Base-by-base conservation (phyloP, 1,284 basidiomycete species). In the Apiotrichum siamense region DNA sequence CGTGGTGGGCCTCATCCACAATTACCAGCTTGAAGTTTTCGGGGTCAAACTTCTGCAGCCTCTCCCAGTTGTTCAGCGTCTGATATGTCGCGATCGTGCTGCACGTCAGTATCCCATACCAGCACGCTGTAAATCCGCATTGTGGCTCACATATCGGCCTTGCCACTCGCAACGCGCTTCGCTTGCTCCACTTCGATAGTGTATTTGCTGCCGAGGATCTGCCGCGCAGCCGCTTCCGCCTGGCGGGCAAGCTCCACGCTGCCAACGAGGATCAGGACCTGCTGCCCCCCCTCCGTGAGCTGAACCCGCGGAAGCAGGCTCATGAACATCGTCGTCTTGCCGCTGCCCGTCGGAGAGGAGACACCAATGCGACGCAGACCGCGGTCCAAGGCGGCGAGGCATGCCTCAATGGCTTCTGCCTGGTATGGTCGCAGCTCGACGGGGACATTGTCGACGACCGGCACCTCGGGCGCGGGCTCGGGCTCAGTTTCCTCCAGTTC, bases 71-170 rank as follows among this genome's bases (percentile, higher is more conserved):
- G 15, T 83, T 77, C 4, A 97, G 76, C 0, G 90, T 94, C 71
- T 97, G 93, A 65, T 90, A 92, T 2, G 92, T 97, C 4, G 91
- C 93, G 32, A 96, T 82, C 0, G 93, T 92, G 9, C 88, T 90
- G 57, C 26, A 37, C 12, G 40, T 29, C 13, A 52, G 21, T 29
- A 18, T 6, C 17, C 7, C 17, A 10, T 26, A 23, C 13, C 11
- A 6, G 3, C 31, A 17, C 13, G 15, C 18, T 45, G 40, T 47
- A 31, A 31, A 45, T 51, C 4, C 23, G 7, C 9, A 17, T 25
- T 29, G 73, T n/a, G n/a, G n/a, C 83, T 68, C 73, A 91, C 83
- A 97, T 82, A 66, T 97, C 90, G 25, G 93, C 91, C 7, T 67
- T 51, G 1, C 93, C 94, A 23, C 82, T 82, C 2, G 92, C 91